Base-by-base conservation (phyloP, 208 protist genomes). In the Leishmania braziliensis region DNA sequence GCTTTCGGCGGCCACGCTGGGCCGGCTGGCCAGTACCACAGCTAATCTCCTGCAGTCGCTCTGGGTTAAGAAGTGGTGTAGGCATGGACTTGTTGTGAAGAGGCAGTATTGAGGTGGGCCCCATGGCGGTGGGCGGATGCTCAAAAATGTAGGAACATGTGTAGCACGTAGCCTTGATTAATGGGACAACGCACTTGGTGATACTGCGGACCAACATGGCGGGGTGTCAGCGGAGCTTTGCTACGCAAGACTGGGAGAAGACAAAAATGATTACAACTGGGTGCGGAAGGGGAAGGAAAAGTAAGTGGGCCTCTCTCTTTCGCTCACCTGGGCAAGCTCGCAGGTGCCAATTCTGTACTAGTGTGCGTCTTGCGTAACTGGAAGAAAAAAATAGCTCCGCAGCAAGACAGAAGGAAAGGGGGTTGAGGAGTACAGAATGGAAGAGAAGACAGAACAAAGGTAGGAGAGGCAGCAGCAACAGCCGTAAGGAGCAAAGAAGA, bases 21-120 rank as follows among this genome's bases (percentile, higher is more conserved):
- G 92, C 92, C 2, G 94, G 94, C 79, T 96, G 90, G 5, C 94
- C 94, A 53, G 94, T 96, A 68, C 92, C 94, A 70, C 91, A 97
- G 54, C 82, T 78, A 4, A 95, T 50, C 36, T 86, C 79, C 62
- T 91, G 83, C 68, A 92, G 73, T 63, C 79, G 50, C 69, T 94
- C 89, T 2, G 86, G 78, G 74, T 93, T 86, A 23, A 97, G 81
- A 58, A 96, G 88, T n/a, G 81, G 86, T 12, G 91, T 95, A 0
- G 94, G 94, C 92, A 95, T 94, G 39, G 77, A 79, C 80, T 93
- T 95, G 69, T 93, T 84, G 51, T 75, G 46, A 18, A 79, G 68
- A 9, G 87, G 89, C 63, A 90, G 50, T 3, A 89, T 75, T 3
- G 82, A 80, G 20, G 60, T 74, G 18, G 82, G 88, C 10, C 68